phyloP scores from a whole-genome alignment of 2,329 filamentous ascomycete species.

The Alternaria infectoria region DNA sequence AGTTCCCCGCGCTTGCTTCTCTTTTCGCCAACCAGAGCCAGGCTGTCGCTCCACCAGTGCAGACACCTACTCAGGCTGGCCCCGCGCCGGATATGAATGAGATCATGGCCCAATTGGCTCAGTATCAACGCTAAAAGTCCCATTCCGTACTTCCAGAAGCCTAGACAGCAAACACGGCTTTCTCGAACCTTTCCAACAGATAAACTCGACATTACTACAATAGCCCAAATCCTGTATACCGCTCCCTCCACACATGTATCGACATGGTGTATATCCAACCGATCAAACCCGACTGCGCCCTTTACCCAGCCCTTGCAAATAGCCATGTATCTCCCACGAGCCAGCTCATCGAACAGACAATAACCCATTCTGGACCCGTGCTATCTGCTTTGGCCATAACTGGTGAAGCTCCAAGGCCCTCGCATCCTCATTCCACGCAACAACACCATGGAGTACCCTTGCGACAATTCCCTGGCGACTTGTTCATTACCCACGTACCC shows the following conservation, averaged over 20 bases:
- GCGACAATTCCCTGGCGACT: slow-evolving; percentile 2
- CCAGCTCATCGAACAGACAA: slow-evolving; percentile 1
- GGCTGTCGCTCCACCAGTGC: slow-evolving; percentile 36
- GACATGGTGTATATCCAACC: slow-evolving; percentile 6
- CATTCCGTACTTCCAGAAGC: neutral
- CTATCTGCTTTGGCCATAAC: neutral
- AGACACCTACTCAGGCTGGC: slow-evolving; percentile 34
- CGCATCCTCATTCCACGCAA: neutral
- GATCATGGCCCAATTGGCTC: slow-evolving; percentile 75
- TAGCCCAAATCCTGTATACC: neutral
- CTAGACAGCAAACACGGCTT: slow-evolving; percentile 6
- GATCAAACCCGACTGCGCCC: slow-evolving; percentile 8
- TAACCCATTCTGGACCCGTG: neutral
- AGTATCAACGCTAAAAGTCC: slow-evolving; percentile 59
- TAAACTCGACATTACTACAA: slow-evolving; percentile 10
- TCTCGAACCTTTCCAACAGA: slow-evolving; percentile 1
- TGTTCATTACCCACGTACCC: neutral
- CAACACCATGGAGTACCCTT: neutral
- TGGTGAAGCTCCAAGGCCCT: slow-evolving; percentile 1
- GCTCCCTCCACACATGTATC: slow-evolving; percentile 5
- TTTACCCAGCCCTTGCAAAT: neutral
- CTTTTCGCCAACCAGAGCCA: slow-evolving; percentile 34
- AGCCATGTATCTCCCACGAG: slow-evolving; percentile 3
- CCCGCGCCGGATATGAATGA: slow-evolving; percentile 64
- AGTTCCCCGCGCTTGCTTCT: slow-evolving; percentile 40